Evolutionary conservation across 192 early-diverging fungal genomes (phyloP).

Genomic region (Jimgerdemannia flammicorona): DNA sequence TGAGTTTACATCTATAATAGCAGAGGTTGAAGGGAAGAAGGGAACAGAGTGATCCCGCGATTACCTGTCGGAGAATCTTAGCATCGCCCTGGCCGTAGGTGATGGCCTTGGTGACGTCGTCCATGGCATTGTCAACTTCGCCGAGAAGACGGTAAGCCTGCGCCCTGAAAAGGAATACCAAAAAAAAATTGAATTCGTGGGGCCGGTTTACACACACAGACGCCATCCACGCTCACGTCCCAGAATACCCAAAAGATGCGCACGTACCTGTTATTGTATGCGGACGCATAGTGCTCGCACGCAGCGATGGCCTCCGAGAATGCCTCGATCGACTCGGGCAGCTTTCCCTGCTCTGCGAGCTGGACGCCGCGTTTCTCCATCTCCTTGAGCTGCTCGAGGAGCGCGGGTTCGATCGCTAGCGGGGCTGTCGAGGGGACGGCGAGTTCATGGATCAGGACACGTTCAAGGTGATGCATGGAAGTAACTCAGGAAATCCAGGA

Average conservation of each 20-base stretch:
- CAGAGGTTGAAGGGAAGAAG: no score
- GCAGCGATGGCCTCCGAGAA: slow-evolving; percentile 35
- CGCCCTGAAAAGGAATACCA: slow-evolving; percentile 20
- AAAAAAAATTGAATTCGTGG: neutral
- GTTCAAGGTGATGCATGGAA: no score
- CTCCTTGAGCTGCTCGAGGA: slow-evolving; percentile 25
- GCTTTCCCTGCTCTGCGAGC: slow-evolving; percentile 39
- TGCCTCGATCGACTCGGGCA: slow-evolving; percentile 32
- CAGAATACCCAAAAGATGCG: no score
- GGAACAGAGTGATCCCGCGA: no score
- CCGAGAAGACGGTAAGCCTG: slow-evolving; percentile 43
- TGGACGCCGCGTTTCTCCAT: slow-evolving; percentile 37
- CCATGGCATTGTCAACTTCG: slow-evolving; percentile 28
- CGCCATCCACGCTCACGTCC: no score
- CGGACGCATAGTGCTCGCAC: slow-evolving; percentile 43
- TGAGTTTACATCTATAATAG: neutral
- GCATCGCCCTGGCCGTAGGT: slow-evolving; percentile 32
- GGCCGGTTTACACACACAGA: neutral
- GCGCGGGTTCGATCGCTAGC: slow-evolving; percentile 27
- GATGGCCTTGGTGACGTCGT: slow-evolving; percentile 43
- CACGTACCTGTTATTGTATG: slow-evolving; percentile 45
- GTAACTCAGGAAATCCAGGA: no score
- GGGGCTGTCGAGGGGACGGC: neutral
- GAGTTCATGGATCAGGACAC: no score
- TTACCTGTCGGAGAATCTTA: slow-evolving; percentile 35